Evolutionary conservation across 73 alveolate species (phyloP), one percentile per base, ranked within the genome.

Genomic region (Paramecium sexaurelia): DNA sequence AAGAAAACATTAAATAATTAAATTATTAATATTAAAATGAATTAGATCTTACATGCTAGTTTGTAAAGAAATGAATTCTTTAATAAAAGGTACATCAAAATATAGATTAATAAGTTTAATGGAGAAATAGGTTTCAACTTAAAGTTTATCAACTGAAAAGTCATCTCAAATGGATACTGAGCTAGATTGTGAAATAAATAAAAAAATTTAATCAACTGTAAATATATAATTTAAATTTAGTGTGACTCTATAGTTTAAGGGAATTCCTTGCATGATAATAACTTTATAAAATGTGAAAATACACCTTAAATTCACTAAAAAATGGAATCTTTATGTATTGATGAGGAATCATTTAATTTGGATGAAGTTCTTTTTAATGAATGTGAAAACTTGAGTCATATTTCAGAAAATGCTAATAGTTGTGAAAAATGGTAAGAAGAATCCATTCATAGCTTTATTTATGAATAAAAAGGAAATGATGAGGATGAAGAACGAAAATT

Each of bases 351-450:
- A 19, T 61, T 61, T 22, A 61, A 61, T 61, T 61, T 61, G 83
- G 83, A 61, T 61, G 83, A 61, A 19, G 26, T 61, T 47, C 67
- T 47, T 26, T 61, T 61, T 26, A 61, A 61, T 26, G 41, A 61
- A 19, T 61, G 45, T 26, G 83, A 61, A 2, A 61, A 22, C 39
- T 17, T 47, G 7, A 61, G 83, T 61, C 83, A 61, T 61, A 61
- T 61, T 5, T 61, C 83, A 2, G 83, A 61, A 26, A 61, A 61
- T 61, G 83, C 45, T 3, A 61, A 22, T 61, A 22, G 45, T 61
- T 61, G 83, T 61, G 83, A 61, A 22, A 61, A 61, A 26, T 61
- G 83, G 83, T 61, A 61, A 26, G 83, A 61, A 19, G 83, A 61
- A 26, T 61, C 83, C 83, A 61, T 61, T 17, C 45, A 61, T 22